Evolutionary conservation across 768 basidiomycete genomes (phyloP).

Genomic region (Tricholoma sp.): DNA sequence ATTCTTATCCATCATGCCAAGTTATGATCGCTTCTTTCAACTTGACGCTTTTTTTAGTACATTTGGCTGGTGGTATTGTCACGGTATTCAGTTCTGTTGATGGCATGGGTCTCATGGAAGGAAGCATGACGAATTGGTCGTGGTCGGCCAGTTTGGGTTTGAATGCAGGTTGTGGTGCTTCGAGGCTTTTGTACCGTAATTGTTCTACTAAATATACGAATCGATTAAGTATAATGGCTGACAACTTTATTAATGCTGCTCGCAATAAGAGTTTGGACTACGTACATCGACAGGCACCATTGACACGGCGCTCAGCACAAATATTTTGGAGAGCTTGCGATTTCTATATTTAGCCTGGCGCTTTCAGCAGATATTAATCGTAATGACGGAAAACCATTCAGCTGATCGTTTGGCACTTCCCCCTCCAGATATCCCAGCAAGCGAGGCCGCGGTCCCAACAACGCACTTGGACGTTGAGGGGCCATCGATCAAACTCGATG

Average conservation of each 20-base stretch:
- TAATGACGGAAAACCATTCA: not conserved
- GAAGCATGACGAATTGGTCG: not conserved
- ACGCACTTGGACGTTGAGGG: constrained; percentile 10
- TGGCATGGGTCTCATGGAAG: not conserved
- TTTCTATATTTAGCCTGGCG: not conserved
- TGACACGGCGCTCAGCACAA: not conserved
- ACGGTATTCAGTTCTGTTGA: not conserved
- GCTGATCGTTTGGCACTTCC: not conserved
- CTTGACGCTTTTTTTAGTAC: not conserved
- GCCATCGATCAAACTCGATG: constrained; percentile 44
- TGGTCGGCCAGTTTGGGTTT: not conserved
- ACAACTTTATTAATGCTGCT: not conserved
- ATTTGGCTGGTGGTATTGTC: not conserved
- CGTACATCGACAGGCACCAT: too few relatives aligned
- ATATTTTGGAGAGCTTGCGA: not conserved
- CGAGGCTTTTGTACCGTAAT: not conserved
- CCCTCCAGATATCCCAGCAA: not conserved
- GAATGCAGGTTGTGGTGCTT: not conserved
- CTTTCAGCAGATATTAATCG: too few relatives aligned
- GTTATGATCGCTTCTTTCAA: constrained; percentile 1
- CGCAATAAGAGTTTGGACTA: too few relatives aligned
- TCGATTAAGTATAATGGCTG: not conserved
- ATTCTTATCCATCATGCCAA: constrained; percentile 25
- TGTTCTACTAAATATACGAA: not conserved
- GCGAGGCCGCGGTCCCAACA: constrained; percentile 2